Conservation (phyloP, 2,329 filamentous ascomycete species). For the Clarireedia hainanense region DNA sequence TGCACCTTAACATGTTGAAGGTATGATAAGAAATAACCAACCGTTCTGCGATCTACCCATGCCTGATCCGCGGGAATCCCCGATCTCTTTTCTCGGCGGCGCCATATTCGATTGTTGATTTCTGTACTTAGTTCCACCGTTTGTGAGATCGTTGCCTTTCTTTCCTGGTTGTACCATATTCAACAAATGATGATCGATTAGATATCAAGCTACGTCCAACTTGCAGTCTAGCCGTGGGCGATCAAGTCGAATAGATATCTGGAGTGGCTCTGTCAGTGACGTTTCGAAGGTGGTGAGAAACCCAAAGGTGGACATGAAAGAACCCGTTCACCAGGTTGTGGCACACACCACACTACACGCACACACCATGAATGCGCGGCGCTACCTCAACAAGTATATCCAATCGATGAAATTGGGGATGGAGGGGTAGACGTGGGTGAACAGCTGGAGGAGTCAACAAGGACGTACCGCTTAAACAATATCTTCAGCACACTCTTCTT, state of each 20-base stretch:
- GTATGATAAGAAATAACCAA: slow-evolving; percentile 30
- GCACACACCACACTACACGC: background rate
- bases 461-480: slow-evolving; percentile 15
- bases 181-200: slow-evolving; percentile 5
- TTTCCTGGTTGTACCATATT: slow-evolving; percentile 55
- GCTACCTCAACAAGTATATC: background rate
- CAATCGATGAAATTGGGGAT: background rate
- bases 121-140: slow-evolving; percentile 40
- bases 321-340: background rate
- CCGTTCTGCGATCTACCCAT: slow-evolving; percentile 49
- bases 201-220: background rate
- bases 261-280: background rate
- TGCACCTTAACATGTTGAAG: too few relatives aligned
- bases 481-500: slow-evolving; percentile 10
- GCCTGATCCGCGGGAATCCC: slow-evolving; percentile 41
- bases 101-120: slow-evolving; percentile 44
- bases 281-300: background rate
- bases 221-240: background rate
- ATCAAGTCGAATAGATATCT: slow-evolving; percentile 7
- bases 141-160: slow-evolving; percentile 31
- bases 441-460: background rate
- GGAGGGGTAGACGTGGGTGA: background rate
- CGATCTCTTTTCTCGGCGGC: slow-evolving; percentile 53
- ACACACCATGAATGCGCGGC: slow-evolving; percentile 5
- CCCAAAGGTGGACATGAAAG: background rate